Evolutionary conservation across 441 rosid species (phyloP).

Genomic region (Macaranga tanarius): DNA sequence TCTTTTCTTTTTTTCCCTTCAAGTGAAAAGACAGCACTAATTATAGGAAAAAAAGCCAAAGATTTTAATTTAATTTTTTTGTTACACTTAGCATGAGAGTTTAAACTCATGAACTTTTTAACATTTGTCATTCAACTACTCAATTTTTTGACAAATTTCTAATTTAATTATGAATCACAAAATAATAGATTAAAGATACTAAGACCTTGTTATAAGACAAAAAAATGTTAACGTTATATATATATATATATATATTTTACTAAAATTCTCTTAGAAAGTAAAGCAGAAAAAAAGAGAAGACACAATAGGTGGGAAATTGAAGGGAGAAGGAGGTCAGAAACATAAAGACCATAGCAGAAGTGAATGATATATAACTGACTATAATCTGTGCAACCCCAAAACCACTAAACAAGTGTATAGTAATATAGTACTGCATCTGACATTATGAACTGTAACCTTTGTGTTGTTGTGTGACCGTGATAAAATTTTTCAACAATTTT

Average conservation of each 20-base stretch:
- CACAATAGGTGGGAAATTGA: conserved; percentile 6
- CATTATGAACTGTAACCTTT: too few species aligned
- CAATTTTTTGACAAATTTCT: too few species aligned
- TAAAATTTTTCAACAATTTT: too few species aligned
- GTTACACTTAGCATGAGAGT: too few species aligned
- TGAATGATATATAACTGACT: conserved; percentile 20
- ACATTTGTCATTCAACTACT: too few species aligned
- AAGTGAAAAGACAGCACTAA: conserved; percentile 41
- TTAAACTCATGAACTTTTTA: too few species aligned
- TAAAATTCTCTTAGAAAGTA: conserved; percentile 5
- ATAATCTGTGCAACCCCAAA: conserved; percentile 23
- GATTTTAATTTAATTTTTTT: background rate
- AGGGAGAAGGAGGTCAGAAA: conserved; percentile 13
- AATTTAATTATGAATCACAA: too few species aligned
- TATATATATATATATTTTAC: too few species aligned
- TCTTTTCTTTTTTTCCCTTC: conserved; percentile 8
- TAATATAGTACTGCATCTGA: background rate
- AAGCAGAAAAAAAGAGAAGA: conserved; percentile 30
- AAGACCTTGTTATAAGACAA: too few species aligned
- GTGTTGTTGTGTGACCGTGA: too few species aligned
- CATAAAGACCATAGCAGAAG: conserved; percentile 21
- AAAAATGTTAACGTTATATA: too few species aligned
- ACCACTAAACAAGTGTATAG: conserved; percentile 11
- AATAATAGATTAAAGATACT: too few species aligned
- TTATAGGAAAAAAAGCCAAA: background rate